Evolutionary conservation across 2,329 filamentous ascomycete species (phyloP), one percentile per base, ranked within the genome.

Genomic region (Pyricularia grisea): DNA sequence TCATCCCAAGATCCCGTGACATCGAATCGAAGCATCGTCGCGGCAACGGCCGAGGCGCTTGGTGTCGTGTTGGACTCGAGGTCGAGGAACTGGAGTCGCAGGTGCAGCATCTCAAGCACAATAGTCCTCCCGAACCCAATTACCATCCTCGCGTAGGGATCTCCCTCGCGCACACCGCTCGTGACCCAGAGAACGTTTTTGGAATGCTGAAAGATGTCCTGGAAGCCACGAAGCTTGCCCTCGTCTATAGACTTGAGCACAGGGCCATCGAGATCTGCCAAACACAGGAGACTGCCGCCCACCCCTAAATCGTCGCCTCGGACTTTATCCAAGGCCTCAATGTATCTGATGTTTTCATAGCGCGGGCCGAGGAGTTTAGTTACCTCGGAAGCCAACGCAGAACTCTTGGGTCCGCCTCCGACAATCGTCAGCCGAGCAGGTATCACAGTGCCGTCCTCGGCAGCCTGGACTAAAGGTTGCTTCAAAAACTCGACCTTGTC

Each of bases 231-330:
- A 30, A 75, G 72, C 33, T 70, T 70, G 42, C 65, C 65, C 1
- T 61, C 33, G 10, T 70, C 75, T 28, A 75, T 55, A 28, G 69
- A 64, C 68, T 74, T 65, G 68, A 77, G 74, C 14, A 75, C 42
- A 23, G 73, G 72, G 28, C 69, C 66, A 67, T 76, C 76, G 10
- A 77, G 72, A 9, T 77, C 75, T 5, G 70, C 36, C n/a, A 76
- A 65, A 55, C 69, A 71, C 60, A 76, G 28, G 3, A 76, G 67
- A 36, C 50, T 70, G 67, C 36, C 69, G 65, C 30, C 65, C 33
- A 14, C 70, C 23, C 11, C 65, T 58, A 31, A 70, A 36, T 2
- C 11, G 25, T 2, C 61, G 28, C 4, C 66, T 64, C 2, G 64
- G 69, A 20, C 70, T 20, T 17, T 69, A 50, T 36, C 68, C 69